A percentile compares a stretch with the other conserved stretches of the same genome.
phyloP scores from a whole-genome alignment of 495 filamentous ascomycete genomes.

The Hypoxylon subgilvum region DNA sequence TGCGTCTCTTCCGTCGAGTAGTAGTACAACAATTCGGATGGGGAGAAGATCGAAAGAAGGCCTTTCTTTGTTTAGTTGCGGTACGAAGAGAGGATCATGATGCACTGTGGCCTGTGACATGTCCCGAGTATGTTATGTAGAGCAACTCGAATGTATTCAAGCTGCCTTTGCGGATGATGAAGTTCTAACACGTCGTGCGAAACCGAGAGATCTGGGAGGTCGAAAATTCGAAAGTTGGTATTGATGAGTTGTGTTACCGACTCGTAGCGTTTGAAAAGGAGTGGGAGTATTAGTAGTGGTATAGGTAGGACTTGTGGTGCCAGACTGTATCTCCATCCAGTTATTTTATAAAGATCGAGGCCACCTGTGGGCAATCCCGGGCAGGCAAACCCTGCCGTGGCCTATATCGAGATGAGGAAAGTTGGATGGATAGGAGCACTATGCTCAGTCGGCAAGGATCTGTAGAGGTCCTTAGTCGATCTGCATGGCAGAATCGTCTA shows the following conservation, averaged over 20 bases:
- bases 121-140: background rate
- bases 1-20: conserved; percentile 8
- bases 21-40: conserved; percentile 7
- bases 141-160: background rate
- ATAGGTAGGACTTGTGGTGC: background rate
- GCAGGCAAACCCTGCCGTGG: no score
- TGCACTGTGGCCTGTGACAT: conserved; percentile 30
- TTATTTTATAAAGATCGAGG: background rate
- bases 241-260: background rate
- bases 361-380: no score
- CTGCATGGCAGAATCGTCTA: conserved; percentile 37
- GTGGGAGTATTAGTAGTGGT: background rate
- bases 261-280: background rate
- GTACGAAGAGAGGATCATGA: background rate
- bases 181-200: background rate
- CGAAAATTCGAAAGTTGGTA: background rate
- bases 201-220: background rate
- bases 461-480: conserved; percentile 26
- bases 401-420: no score
- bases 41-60: background rate
- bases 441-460: background rate
- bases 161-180: background rate
- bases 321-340: conserved; percentile 6
- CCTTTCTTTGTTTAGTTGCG: background rate
- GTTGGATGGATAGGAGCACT: no score